Base-by-base conservation (phyloP, 2,329 filamentous ascomycete species). In the Akanthomyces muscarius region DNA sequence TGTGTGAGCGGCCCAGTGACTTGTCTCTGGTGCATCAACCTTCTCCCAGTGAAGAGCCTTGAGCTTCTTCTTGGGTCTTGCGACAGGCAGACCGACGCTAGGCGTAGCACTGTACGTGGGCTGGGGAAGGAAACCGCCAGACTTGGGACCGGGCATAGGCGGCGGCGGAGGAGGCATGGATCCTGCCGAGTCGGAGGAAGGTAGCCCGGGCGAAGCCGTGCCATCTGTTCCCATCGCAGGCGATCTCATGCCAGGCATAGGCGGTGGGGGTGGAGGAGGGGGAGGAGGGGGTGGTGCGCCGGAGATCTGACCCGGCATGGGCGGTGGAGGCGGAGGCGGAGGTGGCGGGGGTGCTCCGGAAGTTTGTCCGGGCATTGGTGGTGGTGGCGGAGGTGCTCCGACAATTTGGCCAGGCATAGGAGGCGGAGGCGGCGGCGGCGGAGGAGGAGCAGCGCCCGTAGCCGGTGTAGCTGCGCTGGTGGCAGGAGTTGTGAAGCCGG, bases 1-100 rank as follows among this genome's bases (percentile, higher is more conserved):
- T 36, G 90, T 86, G 74, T 96, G 92, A 8, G 86, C 84, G 41
- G 92, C 93, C 94, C 94, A 98, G 69, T 97, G 91, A 61, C 94
- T 97, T 57, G 92, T 90, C 73, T 95, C 87, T 25, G 92, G 91
- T 60, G 90, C 86, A 76, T 99, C 95, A 61, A 99, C 92, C 81
- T 98, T 98, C 78, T 99, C 95, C 94, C 95, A 98, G 79, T 99
- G 95, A 69, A 99, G 83, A 64, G 94, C 94, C 86, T 99, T 99
- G 76, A 99, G 91, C 83, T 98, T 99, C 87, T 97, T 98, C 85
- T 97, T 98, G 25, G 95, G 92, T 69, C 94, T 83, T 59, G 92
- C 91, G 65, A 92, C 90, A 42, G 91, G 89, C 70, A 96, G 78
- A 50, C 89, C 86, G 68, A 91, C 81, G 8, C 86, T 84, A 25